Evolutionary conservation across 352 stramenopile genomes (phyloP).

Genomic region (Phytophthora cactorum): DNA sequence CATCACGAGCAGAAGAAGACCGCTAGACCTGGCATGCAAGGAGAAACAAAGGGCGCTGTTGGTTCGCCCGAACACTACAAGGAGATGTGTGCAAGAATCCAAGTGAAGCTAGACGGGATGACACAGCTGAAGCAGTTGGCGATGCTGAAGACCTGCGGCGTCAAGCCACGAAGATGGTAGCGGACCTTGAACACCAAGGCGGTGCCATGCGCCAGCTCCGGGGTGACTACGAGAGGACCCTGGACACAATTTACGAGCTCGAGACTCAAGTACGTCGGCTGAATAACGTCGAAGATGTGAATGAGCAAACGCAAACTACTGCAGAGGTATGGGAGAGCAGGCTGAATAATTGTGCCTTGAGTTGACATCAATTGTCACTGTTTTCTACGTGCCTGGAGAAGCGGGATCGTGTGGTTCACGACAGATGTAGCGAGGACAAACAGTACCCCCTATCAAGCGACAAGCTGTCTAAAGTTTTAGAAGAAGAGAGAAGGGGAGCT

Average conservation of each 20-base stretch:
- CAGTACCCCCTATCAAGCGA: neutral
- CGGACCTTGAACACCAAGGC: constrained; percentile 47
- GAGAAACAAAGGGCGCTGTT: neutral
- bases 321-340: neutral
- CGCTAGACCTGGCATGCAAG: neutral
- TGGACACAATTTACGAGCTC: constrained; percentile 46
- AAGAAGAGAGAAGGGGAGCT: neutral
- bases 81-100: constrained; percentile 39
- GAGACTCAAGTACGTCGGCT: constrained; percentile 28
- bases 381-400: neutral
- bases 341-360: neutral
- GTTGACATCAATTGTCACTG: neutral
- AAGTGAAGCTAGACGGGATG: constrained; percentile 43
- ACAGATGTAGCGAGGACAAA: neutral
- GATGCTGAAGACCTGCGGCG: constrained; percentile 39
- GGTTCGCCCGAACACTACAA: constrained; percentile 29
- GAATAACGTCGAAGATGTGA: neutral
- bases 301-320: neutral
- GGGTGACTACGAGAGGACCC: constrained; percentile 40
- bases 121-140: constrained; percentile 37
- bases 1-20: neutral
- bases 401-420: neutral
- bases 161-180: constrained; percentile 47
- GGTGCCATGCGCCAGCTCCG: constrained; percentile 41
- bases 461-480: neutral